These are phyloP conservation scores for Calocera viscosa DNA, from an alignment of 768 basidiomycete species.

Conservation along the genomic window DNA sequence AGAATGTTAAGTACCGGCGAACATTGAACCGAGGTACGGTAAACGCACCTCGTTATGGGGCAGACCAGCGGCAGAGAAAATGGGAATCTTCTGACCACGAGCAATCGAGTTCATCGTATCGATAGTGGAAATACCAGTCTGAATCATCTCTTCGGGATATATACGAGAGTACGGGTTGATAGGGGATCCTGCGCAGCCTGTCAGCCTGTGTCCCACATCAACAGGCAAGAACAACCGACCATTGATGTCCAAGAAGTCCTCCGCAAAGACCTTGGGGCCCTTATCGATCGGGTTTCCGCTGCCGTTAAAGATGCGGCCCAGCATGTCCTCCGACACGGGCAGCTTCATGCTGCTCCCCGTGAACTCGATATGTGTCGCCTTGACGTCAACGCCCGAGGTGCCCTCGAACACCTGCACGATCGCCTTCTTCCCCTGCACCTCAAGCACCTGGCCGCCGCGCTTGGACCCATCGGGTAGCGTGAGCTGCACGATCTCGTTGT, in stretches of 20 bases:
- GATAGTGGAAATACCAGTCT: slow-evolving; percentile 98
- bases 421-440: slow-evolving; percentile 96
- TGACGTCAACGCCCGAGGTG: slow-evolving; percentile 93
- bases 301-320: slow-evolving; percentile 98
- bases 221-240: slow-evolving; percentile 39
- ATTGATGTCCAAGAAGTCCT: slow-evolving; percentile 98
- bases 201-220: slow-evolving; percentile 17
- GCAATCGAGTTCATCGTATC: slow-evolving; percentile 98
- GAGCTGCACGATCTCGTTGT: slow-evolving; percentile 95
- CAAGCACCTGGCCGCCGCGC: slow-evolving; percentile 93
- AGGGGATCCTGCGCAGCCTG: slow-evolving; percentile 57
- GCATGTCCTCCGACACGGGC: slow-evolving; percentile 96
- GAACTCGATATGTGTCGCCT: slow-evolving; percentile 93
- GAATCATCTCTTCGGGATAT: slow-evolving; percentile 99
- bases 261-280: slow-evolving; percentile 97
- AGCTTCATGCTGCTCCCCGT: slow-evolving; percentile 98
- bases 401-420: slow-evolving; percentile 99
- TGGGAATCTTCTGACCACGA: slow-evolving; percentile 99
- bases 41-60: slow-evolving; percentile 87
- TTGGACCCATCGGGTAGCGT: slow-evolving; percentile 91
- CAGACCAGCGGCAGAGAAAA: slow-evolving; percentile 96
- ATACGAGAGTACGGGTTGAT: slow-evolving; percentile 97
- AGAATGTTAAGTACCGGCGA: slow-evolving; percentile 10
- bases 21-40: slow-evolving; percentile 10
- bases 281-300: slow-evolving; percentile 96